Evolutionary conservation across 2,329 filamentous ascomycete genomes (phyloP).

Genomic region (Sarocladium oryzae): DNA sequence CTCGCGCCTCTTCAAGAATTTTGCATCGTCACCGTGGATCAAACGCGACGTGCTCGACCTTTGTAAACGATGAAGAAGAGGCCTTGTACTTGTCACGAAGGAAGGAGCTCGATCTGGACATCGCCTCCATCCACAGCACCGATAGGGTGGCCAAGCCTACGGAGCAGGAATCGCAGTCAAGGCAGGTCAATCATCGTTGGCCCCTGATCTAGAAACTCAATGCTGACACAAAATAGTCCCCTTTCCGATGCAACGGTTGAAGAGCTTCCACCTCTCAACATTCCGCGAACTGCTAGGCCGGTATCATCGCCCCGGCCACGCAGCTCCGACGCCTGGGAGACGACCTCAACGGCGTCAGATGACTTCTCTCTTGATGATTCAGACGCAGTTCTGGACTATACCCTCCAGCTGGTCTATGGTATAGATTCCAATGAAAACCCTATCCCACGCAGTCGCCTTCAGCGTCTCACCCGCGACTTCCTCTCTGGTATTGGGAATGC

Average conservation of each 20-base stretch:
- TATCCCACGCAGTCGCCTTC: conserved; percentile 24
- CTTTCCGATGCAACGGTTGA: conserved; percentile 5
- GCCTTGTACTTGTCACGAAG: not conserved
- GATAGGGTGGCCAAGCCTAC: not conserved
- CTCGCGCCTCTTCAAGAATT: conserved; percentile 20
- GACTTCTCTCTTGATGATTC: conserved; percentile 27
- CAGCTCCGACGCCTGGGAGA: conserved; percentile 13
- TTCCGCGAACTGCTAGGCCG: conserved; percentile 12
- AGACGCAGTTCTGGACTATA: conserved; percentile 28
- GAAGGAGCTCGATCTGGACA: conserved; percentile 1
- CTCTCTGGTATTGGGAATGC: not conserved
- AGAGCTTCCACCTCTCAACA: conserved; percentile 8
- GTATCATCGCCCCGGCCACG: conserved; percentile 1
- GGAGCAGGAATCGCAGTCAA: not conserved
- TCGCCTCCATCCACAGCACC: not conserved
- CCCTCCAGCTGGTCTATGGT: conserved; percentile 31
- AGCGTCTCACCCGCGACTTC: conserved; percentile 22
- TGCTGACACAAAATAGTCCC: not conserved
- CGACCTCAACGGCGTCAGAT: conserved; percentile 19
- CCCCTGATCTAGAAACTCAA: not conserved
- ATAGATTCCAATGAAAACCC: conserved; percentile 27
- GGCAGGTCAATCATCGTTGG: not conserved
- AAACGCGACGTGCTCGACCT: conserved; percentile 30
- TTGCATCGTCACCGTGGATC: conserved; percentile 27
- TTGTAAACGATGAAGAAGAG: conserved; percentile 31